Conservation (phyloP, 2,329 filamentous ascomycete species). For the Colletotrichum kahawae region DNA sequence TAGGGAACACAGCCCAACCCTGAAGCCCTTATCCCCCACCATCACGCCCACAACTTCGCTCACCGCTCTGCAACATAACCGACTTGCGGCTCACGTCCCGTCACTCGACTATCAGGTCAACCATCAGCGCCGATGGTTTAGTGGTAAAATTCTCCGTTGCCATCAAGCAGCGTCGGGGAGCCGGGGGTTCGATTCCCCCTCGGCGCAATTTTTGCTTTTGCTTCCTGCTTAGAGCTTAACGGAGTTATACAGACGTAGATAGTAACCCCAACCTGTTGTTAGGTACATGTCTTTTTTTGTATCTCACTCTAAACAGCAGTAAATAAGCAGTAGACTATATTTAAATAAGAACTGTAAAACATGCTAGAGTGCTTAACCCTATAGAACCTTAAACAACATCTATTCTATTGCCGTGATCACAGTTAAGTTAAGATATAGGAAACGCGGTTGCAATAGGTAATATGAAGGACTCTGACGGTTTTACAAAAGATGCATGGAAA, state of each 20-base stretch:
- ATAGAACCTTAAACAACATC: background rate
- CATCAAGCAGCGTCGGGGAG: conserved; percentile 20
- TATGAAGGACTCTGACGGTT: background rate
- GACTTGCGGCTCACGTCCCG: rapidly evolving
- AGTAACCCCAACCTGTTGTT: background rate
- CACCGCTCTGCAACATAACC: background rate
- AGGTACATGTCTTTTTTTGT: background rate
- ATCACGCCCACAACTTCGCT: background rate
- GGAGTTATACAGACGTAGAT: background rate
- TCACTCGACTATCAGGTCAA: background rate
- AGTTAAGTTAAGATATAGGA: background rate
- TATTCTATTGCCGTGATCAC: background rate
- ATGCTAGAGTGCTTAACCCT: background rate
- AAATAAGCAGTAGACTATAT: background rate
- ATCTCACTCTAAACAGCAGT: background rate
- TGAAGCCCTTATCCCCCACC: conserved; percentile 10
- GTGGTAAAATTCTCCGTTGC: conserved; percentile 24
- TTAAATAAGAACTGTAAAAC: background rate
- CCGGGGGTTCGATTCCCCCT: conserved; percentile 23
- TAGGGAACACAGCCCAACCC: background rate
- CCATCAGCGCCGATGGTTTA: conserved; percentile 18
- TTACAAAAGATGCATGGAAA: background rate
- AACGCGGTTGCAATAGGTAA: background rate
- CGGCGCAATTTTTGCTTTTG: conserved; percentile 3
- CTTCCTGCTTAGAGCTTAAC: background rate